Base-by-base conservation (phyloP, 1,139 yeast species). In the Kurtzmaniella quercitrusa region DNA sequence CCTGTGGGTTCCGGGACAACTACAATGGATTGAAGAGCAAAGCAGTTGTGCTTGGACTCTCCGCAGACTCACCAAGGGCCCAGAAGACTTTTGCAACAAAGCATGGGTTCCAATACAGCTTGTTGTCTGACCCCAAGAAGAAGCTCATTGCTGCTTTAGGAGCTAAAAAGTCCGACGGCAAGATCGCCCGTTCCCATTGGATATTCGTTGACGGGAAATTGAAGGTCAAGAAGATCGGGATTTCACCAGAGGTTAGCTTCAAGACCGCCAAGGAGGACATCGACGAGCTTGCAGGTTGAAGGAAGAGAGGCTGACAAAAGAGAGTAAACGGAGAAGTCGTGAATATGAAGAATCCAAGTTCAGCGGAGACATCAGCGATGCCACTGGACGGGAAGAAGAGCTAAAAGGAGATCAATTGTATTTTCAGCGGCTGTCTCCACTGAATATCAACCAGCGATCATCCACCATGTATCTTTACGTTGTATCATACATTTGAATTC, bases 121-220 rank as follows among this genome's bases (percentile, higher is more conserved):
- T 93, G 54, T 70, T 93, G 49, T 75, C 87, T 48, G 98, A 93
- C 60, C 90, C 95, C 1, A 58, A 76, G 41, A 81, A 76, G 58
- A 70, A 79, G 54, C 72, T 93, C 50, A 81, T 93, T 55, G 84
- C 81, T 0, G 60, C 71, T 2, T 72, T 93, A 50, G 98, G 98
- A 9, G 96, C 96, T 24, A 85, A 82, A 57, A 90, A 90, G 67
- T 59, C 73, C 1, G 84, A 85, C n/a, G 70, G 80, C 37, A 96
- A 96, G 3, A 79, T 85, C 41, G 79, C 82, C 46, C 79, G 98
- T 57, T 87, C 96, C 11, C 96, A 91, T 59, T 91, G 95, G 90
- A 77, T 93, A 40, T 85, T 91, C 60, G 79, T 73, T 40, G 82
- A 89, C 57, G 97, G 97, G 10, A 74, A 79, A 49, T 73, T 90